phyloP scores from a whole-genome alignment of 768 basidiomycete genomes.

The Phanerodontia chrysosporium region DNA sequence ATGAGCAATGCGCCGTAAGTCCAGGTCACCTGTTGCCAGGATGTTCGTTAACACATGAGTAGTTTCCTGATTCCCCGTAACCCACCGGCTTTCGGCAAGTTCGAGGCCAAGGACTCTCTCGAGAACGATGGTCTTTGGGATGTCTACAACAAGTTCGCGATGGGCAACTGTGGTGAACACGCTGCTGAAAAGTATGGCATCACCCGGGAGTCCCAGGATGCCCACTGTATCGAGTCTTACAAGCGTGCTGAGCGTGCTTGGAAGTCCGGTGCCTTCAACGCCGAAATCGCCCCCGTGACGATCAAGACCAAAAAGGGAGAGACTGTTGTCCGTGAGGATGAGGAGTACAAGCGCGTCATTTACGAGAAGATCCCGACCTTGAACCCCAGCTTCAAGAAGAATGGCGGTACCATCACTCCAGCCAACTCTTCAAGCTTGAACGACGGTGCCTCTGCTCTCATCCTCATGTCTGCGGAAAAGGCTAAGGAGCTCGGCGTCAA shows the following conservation, averaged over 20 bases:
- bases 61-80: slow-evolving; percentile 82
- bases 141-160: slow-evolving; percentile 95
- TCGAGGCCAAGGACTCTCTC: slow-evolving; percentile 81
- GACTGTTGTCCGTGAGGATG: slow-evolving; percentile 86
- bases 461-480: slow-evolving; percentile 91
- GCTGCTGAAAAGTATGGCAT: slow-evolving; percentile 81
- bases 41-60: background rate
- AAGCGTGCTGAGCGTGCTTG: slow-evolving; percentile 89
- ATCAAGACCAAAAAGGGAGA: slow-evolving; percentile 95
- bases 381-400: slow-evolving; percentile 83
- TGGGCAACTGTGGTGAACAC: slow-evolving; percentile 95
- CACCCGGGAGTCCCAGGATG: slow-evolving; percentile 82
- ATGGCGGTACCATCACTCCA: slow-evolving; percentile 87
- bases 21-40: slow-evolving; percentile 3
- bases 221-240: slow-evolving; percentile 93
- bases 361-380: slow-evolving; percentile 91
- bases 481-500: slow-evolving; percentile 87
- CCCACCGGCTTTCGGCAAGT: slow-evolving; percentile 85
- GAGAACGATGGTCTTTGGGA: slow-evolving; percentile 94
- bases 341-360: slow-evolving; percentile 96
- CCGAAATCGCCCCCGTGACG: slow-evolving; percentile 85
- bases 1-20: slow-evolving; percentile 99
- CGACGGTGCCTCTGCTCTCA: slow-evolving; percentile 94
- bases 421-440: slow-evolving; percentile 95
- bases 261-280: slow-evolving; percentile 78